phyloP scores from a whole-genome alignment of 768 basidiomycete genomes.

The Auriscalpium orientale region DNA sequence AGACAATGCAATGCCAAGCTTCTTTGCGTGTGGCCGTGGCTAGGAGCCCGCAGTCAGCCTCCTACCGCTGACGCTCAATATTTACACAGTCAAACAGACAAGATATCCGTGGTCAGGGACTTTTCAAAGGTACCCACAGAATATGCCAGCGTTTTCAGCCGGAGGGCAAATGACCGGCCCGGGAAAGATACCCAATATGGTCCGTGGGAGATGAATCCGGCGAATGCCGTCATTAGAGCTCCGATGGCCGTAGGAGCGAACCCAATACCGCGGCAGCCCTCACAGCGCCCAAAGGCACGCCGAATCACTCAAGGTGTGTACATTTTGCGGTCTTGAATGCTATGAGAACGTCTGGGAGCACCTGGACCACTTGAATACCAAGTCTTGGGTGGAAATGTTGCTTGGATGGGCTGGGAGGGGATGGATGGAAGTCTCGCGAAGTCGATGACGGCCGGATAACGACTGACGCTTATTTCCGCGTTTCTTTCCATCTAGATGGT shows the following conservation, averaged over 20 bases:
- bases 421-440: slow-evolving; percentile 15
- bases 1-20: too few relatives aligned
- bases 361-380: not conserved
- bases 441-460: slow-evolving; percentile 12
- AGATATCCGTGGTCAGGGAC: too few relatives aligned
- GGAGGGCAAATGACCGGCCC: too few relatives aligned
- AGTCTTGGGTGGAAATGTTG: slow-evolving; percentile 1
- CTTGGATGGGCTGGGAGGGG: slow-evolving; percentile 12
- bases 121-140: too few relatives aligned
- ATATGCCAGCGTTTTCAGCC: too few relatives aligned
- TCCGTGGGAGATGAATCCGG: not conserved
- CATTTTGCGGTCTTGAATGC: slow-evolving; percentile 13
- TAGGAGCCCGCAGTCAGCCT: too few relatives aligned
- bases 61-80: too few relatives aligned
- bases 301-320: slow-evolving; percentile 55
- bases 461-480: slow-evolving; percentile 4
- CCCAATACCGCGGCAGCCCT: not conserved
- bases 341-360: slow-evolving; percentile 4
- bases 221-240: slow-evolving; percentile 1
- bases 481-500: slow-evolving; percentile 18
- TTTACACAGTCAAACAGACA: too few relatives aligned
- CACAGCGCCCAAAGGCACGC: slow-evolving; percentile 17
- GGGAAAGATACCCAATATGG: not conserved
- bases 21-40: too few relatives aligned
- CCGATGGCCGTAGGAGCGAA: not conserved